A percentile compares a stretch with the other conserved stretches of the same genome.
Conservation (phyloP, 2,329 filamentous ascomycete species). For the Keithomyces neogunnii region DNA sequence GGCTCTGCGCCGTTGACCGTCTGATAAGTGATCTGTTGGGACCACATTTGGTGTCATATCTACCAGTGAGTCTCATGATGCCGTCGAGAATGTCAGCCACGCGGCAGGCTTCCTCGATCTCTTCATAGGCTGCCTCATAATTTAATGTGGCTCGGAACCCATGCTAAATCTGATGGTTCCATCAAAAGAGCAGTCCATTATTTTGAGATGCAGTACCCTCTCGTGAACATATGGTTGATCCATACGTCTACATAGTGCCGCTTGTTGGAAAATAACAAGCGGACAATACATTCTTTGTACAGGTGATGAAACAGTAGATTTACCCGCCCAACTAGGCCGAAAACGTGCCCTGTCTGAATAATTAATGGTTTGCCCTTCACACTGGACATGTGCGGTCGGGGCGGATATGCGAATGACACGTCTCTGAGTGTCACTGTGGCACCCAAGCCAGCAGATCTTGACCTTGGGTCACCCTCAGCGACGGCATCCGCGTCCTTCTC, state of each 20-base stretch:
- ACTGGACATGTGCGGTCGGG: constrained; percentile 48
- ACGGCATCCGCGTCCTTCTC: constrained; percentile 31
- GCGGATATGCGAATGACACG: constrained; percentile 58
- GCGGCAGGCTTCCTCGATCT: constrained; percentile 58
- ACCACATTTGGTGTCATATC: constrained; percentile 59
- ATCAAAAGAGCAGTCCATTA: constrained; percentile 37
- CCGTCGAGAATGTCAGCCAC: constrained; percentile 64
- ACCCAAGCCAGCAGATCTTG: constrained; percentile 21
- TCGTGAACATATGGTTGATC: constrained; percentile 34
- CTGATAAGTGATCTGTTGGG: constrained; percentile 69
- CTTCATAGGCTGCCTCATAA: constrained; percentile 44
- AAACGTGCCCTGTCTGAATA: constrained; percentile 51
- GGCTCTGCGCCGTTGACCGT: constrained; percentile 66
- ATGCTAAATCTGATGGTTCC: constrained; percentile 50
- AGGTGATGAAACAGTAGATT: constrained; percentile 55
- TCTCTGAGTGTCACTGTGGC: constrained; percentile 46
- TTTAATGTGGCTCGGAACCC: constrained; percentile 45
- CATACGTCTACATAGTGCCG: constrained; percentile 36
- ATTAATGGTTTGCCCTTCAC: constrained; percentile 47
- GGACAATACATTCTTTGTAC: constrained; percentile 41
- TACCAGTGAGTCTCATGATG: constrained; percentile 52
- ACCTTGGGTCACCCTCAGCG: constrained; percentile 18
- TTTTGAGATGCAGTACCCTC: constrained; percentile 38
- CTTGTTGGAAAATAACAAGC: constrained; percentile 14
- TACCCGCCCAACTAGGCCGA: constrained; percentile 57